Conservation (phyloP, 768 basidiomycete genomes). For the Pulveroboletus frians region DNA sequence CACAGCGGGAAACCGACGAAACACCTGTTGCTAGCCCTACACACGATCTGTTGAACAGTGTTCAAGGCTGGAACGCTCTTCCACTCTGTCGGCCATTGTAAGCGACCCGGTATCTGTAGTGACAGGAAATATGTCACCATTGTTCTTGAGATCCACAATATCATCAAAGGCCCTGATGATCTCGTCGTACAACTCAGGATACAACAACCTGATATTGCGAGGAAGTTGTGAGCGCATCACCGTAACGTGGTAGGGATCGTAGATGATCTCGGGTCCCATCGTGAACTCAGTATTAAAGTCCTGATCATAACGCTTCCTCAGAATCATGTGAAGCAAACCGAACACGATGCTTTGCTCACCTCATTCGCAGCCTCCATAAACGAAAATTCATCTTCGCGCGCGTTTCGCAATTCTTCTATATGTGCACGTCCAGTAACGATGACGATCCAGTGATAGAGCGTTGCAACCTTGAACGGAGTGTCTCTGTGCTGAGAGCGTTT, state of each 20-base stretch:
- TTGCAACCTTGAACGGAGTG: conserved; percentile 29
- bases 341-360: conserved; percentile 16
- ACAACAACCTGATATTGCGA: conserved; percentile 34
- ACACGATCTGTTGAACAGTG: conserved; percentile 32
- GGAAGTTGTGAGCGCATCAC: conserved; percentile 29
- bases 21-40: conserved; percentile 39
- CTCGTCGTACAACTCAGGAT: conserved; percentile 42
- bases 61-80: conserved; percentile 24
- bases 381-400: conserved; percentile 36
- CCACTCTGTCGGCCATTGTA: conserved; percentile 34
- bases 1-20: conserved; percentile 49
- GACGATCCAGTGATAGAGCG: conserved; percentile 34
- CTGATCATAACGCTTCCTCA: conserved; percentile 20
- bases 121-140: conserved; percentile 5
- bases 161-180: conserved; percentile 37
- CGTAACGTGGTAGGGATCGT: conserved; percentile 26
- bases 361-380: conserved; percentile 29
- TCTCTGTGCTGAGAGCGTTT: conserved; percentile 18
- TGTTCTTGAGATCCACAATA: conserved; percentile 21
- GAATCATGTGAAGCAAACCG: background rate
- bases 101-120: no score
- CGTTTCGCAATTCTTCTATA: conserved; percentile 37
- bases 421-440: conserved; percentile 27
- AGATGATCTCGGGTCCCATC: conserved; percentile 26
- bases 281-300: conserved; percentile 34